phyloP scores from a whole-genome alignment of 805 yeast genomes.

The Vanderwaltozyma polyspora region DNA sequence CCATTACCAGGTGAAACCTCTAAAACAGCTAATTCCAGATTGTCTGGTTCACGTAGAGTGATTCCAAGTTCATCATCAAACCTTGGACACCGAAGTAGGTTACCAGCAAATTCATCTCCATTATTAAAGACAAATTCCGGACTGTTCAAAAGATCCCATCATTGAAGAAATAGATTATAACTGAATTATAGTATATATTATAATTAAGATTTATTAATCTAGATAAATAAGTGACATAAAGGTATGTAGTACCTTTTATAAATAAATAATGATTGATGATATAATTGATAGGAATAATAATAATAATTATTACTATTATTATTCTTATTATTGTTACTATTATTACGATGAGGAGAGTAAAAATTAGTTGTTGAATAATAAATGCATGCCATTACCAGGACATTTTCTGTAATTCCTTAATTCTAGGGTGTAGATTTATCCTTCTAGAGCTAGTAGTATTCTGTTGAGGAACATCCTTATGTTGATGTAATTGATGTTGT shows the following conservation, averaged over 20 bases:
- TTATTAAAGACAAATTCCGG: neutral
- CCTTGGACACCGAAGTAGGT: conserved; percentile 1
- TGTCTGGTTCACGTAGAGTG: conserved; percentile 10
- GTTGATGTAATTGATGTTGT: neutral
- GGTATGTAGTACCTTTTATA: neutral
- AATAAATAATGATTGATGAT: conserved; percentile 3
- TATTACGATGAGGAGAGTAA: too few species aligned
- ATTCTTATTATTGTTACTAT: too few species aligned
- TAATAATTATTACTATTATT: too few species aligned
- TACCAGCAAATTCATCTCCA: conserved; percentile 6
- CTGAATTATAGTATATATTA: too few species aligned
- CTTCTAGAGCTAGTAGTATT: conserved; percentile 6
- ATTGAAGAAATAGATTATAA: neutral
- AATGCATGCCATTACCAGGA: conserved; percentile 15
- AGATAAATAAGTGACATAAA: neutral
- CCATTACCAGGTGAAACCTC: conserved; percentile 17
- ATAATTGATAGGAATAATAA: conserved; percentile 1
- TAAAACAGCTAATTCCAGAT: conserved; percentile 9
- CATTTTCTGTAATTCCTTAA: conserved; percentile 22
- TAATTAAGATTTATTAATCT: too few species aligned
- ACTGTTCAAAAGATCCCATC: neutral
- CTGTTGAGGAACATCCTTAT: neutral
- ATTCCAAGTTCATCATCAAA: conserved; percentile 1
- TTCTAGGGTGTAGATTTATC: conserved; percentile 21
- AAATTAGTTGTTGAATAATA: neutral